Percentiles rank a stretch among this genome's conserved stretches.
These are phyloP conservation scores for Glutinoglossum americanum DNA, from an alignment of 495 filamentous ascomycete genomes.

Conservation along the genomic window DNA sequence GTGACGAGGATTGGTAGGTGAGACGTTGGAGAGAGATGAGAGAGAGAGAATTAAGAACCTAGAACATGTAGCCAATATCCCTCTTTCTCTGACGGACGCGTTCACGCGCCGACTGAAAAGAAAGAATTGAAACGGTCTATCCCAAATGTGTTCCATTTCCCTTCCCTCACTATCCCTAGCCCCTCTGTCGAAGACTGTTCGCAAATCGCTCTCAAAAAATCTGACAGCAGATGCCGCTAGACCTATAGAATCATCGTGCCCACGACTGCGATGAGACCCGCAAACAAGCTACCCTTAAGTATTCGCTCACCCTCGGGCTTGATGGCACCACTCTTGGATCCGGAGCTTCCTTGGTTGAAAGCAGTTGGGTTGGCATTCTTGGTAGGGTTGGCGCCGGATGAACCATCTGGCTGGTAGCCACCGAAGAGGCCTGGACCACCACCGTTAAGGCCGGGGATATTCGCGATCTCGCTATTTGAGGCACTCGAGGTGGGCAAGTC, in stretches of 20 bases:
- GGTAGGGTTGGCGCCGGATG: conserved; percentile 2
- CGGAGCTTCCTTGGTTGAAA: conserved; percentile 8
- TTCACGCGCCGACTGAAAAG: too few relatives aligned
- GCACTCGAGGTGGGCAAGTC: conserved; percentile 16
- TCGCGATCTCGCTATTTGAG: conserved; percentile 17
- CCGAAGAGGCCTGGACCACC: conserved; percentile 18
- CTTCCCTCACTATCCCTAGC: too few relatives aligned
- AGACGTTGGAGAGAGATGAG: too few relatives aligned
- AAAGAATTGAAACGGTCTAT: too few relatives aligned
- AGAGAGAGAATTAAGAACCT: too few relatives aligned
- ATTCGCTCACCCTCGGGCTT: conserved; percentile 22
- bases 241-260: conserved; percentile 31
- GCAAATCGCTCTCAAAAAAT: too few relatives aligned
- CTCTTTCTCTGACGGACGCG: too few relatives aligned
- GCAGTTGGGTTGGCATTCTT: conserved; percentile 9
- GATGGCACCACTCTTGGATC: conserved; percentile 15
- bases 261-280: conserved; percentile 31
- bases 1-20: too few relatives aligned
- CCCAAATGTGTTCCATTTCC: too few relatives aligned
- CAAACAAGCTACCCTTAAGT: conserved; percentile 31
- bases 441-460: conserved; percentile 21
- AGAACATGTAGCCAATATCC: too few relatives aligned
- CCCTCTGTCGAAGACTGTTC: too few relatives aligned
- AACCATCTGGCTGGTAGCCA: conserved; percentile 11
- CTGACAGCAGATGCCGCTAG: background rate